Evolutionary conservation across 106 monocot species (phyloP).

Genomic region (Dendrobium nobile): DNA sequence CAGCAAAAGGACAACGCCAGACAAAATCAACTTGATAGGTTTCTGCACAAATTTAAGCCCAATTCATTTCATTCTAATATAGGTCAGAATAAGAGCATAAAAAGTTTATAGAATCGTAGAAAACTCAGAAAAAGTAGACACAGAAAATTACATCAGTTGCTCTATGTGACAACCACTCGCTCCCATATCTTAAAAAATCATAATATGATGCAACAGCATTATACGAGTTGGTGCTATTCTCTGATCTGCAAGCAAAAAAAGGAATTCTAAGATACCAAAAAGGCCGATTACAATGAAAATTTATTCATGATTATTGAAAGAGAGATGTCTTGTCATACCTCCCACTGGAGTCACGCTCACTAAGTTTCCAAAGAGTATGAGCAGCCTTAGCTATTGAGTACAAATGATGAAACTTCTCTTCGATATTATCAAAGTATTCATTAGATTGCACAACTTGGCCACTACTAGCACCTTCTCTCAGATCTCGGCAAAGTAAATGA

Average conservation of each 20-base stretch:
- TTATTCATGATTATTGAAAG: neutral
- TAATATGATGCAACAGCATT: constrained; percentile 38
- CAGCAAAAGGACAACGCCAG: constrained; percentile 55
- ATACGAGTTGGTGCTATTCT: constrained; percentile 17
- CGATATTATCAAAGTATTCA: constrained; percentile 10
- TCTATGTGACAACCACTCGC: constrained; percentile 73
- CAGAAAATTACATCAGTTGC: constrained; percentile 72
- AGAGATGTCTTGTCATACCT: constrained; percentile 28
- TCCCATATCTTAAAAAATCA: constrained; percentile 66
- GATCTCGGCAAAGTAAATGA: constrained; percentile 38
- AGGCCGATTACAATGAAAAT: neutral
- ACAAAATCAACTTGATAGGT: constrained; percentile 47
- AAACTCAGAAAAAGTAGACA: neutral
- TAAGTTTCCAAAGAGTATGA: constrained; percentile 41
- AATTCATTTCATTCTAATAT: neutral
- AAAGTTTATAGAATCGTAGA: neutral
- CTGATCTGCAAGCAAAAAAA: constrained; percentile 38
- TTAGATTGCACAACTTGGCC: constrained; percentile 7
- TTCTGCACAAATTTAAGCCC: constrained; percentile 51
- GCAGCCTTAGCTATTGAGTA: constrained; percentile 49
- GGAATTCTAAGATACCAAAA: neutral
- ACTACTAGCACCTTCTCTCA: constrained; percentile 10
- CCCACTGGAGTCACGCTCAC: constrained; percentile 12
- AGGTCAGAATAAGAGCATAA: neutral
- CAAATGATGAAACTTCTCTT: constrained; percentile 30